Conservation (phyloP, 495 filamentous ascomycete genomes). For the Penicillium egyptiacum region DNA sequence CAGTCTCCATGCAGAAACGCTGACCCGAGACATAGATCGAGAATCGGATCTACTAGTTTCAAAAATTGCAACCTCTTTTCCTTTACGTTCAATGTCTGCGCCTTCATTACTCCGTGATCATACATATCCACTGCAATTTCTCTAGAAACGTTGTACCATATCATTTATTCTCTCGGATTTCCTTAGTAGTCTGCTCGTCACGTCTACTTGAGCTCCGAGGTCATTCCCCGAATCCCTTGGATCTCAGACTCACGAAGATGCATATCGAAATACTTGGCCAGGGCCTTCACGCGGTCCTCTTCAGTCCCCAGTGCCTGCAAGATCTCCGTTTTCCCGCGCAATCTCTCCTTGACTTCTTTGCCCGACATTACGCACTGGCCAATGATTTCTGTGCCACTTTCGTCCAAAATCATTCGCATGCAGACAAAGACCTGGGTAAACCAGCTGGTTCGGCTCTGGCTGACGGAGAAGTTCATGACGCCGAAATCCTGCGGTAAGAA, state of each 20-base stretch:
- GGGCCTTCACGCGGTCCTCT: slow-evolving; percentile 51
- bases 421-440: slow-evolving; percentile 56
- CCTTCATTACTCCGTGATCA: slow-evolving; percentile 21
- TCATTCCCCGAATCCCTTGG: slow-evolving; percentile 48
- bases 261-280: slow-evolving; percentile 58
- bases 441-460: slow-evolving; percentile 44
- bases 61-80: slow-evolving; percentile 30
- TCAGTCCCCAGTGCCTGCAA: slow-evolving; percentile 50
- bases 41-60: slow-evolving; percentile 42
- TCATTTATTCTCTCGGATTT: slow-evolving; percentile 9
- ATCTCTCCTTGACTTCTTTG: slow-evolving; percentile 55
- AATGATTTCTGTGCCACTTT: slow-evolving; percentile 39
- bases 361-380: slow-evolving; percentile 59
- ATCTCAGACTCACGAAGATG: slow-evolving; percentile 52
- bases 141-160: slow-evolving; percentile 34
- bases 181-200: slow-evolving; percentile 8
- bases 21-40: slow-evolving; percentile 35
- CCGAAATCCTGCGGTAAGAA: slow-evolving; percentile 58
- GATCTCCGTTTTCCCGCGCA: slow-evolving; percentile 53
- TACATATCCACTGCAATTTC: slow-evolving; percentile 33
- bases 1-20: slow-evolving; percentile 2
- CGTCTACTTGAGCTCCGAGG: slow-evolving; percentile 45
- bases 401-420: slow-evolving; percentile 51
- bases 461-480: slow-evolving; percentile 60
- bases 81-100: slow-evolving; percentile 25